A percentile compares a stretch with the other conserved stretches of the same genome.
Evolutionary conservation across 257 asterid species (phyloP).

Genomic region (Hygrophila difformis): DNA sequence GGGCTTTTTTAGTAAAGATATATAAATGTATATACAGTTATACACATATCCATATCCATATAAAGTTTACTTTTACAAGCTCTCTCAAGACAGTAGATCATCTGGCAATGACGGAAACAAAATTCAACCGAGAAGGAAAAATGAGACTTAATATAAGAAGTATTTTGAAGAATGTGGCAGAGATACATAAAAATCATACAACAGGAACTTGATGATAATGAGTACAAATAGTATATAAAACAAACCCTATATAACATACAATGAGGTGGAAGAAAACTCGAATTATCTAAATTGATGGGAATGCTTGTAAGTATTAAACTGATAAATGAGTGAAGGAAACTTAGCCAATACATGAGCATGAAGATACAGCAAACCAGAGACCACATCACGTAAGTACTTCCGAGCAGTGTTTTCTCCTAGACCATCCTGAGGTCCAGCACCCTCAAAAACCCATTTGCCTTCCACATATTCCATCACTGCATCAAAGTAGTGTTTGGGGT

Average conservation of each 20-base stretch:
- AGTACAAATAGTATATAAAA: too few relatives aligned
- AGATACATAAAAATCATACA: neutral
- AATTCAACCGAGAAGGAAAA: too few relatives aligned
- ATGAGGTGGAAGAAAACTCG: neutral
- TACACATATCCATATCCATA: too few relatives aligned
- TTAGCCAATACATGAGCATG: slow-evolving; percentile 80
- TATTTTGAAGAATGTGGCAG: too few relatives aligned
- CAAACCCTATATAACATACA: neutral
- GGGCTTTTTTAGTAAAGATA: neutral
- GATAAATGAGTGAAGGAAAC: neutral
- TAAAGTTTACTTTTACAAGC: too few relatives aligned
- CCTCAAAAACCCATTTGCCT: slow-evolving; percentile 86
- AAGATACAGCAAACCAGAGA: slow-evolving; percentile 89
- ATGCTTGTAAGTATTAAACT: neutral
- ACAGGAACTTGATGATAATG: neutral
- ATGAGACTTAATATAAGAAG: too few relatives aligned
- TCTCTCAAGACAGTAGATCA: too few relatives aligned
- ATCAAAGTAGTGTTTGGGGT: slow-evolving; percentile 16
- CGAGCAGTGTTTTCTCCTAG: slow-evolving; percentile 74
- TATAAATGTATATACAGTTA: too few relatives aligned
- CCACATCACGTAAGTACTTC: slow-evolving; percentile 75
- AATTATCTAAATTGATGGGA: neutral
- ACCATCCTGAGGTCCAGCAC: slow-evolving; percentile 66
- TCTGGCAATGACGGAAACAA: too few relatives aligned
- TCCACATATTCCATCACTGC: slow-evolving; percentile 96